Evolutionary conservation across 2,329 filamentous ascomycete species (phyloP).

Genomic region (Tolypocladium tropicale): DNA sequence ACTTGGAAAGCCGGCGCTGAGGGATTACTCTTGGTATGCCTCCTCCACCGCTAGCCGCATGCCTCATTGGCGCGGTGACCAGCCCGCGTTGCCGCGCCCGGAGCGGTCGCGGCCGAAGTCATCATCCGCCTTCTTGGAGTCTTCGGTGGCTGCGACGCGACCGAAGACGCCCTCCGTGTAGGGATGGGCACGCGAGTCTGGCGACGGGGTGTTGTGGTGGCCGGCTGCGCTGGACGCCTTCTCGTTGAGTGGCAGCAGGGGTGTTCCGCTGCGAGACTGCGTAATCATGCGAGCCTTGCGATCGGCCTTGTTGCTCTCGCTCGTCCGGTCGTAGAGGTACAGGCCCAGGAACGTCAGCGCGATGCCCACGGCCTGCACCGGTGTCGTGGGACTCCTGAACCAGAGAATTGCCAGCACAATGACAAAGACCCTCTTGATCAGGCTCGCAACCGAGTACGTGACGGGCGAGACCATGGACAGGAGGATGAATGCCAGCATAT

Average conservation of each 20-base stretch:
- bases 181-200: conserved; percentile 20
- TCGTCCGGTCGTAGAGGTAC: conserved; percentile 92
- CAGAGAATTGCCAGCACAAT: conserved; percentile 91
- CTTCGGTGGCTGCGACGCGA: conserved; percentile 24
- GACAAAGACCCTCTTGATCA: conserved; percentile 96
- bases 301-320: conserved; percentile 79
- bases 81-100: conserved; percentile 32
- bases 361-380: conserved; percentile 75
- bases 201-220: background rate
- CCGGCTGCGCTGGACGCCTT: conserved; percentile 12
- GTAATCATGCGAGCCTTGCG: conserved; percentile 62
- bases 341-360: conserved; percentile 81
- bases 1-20: too few species aligned
- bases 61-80: conserved; percentile 1
- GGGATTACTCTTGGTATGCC: background rate
- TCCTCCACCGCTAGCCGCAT: background rate
- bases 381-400: conserved; percentile 86
- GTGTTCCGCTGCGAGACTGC: conserved; percentile 19
- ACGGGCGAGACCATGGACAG: conserved; percentile 91
- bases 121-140: conserved; percentile 49
- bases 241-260: conserved; percentile 57
- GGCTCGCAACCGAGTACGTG: conserved; percentile 89
- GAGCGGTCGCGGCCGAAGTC: conserved; percentile 27
- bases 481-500: conserved; percentile 87
- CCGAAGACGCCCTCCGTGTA: conserved; percentile 37